Conservation (phyloP, 2,329 filamentous ascomycete species). For the Harringtonia lauricola region DNA sequence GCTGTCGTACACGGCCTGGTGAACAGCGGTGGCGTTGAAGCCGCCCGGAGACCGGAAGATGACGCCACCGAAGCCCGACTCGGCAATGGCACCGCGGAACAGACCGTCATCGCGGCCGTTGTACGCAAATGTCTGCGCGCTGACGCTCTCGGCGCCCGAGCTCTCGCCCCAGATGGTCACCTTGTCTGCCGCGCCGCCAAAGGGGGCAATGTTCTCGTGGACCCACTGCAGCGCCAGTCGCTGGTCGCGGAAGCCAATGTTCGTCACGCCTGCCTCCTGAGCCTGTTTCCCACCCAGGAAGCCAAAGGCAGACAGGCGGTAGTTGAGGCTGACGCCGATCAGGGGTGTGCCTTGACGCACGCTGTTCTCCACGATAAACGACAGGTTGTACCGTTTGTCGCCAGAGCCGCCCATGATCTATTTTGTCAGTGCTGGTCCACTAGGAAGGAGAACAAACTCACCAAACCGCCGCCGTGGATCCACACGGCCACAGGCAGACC, state of each 20-base stretch:
- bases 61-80: slow-evolving; percentile 9
- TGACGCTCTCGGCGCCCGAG: slow-evolving; percentile 38
- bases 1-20: slow-evolving; percentile 12
- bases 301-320: slow-evolving; percentile 37
- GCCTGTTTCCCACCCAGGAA: slow-evolving; percentile 36
- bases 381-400: slow-evolving; percentile 46
- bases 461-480: slow-evolving; percentile 35
- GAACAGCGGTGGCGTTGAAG: slow-evolving; percentile 19
- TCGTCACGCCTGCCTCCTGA: slow-evolving; percentile 30
- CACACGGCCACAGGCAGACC: slow-evolving; percentile 41
- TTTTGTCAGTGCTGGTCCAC: not conserved
- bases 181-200: slow-evolving; percentile 33
- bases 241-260: slow-evolving; percentile 40
- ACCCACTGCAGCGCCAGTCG: slow-evolving; percentile 37
- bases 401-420: slow-evolving; percentile 27
- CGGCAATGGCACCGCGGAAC: slow-evolving; percentile 39
- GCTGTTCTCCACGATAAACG: slow-evolving; percentile 39
- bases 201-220: slow-evolving; percentile 36
- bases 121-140: slow-evolving; percentile 38
- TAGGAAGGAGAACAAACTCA: slow-evolving; percentile 1
- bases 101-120: slow-evolving; percentile 38
- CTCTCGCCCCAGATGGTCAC: slow-evolving; percentile 44
- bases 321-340: slow-evolving; percentile 34
- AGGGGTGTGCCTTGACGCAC: slow-evolving; percentile 31
- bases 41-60: slow-evolving; percentile 19